Evolutionary conservation across 2,329 filamentous ascomycete species (phyloP), one percentile per base, ranked within the genome.

Genomic region (Periconia macrospinosa): DNA sequence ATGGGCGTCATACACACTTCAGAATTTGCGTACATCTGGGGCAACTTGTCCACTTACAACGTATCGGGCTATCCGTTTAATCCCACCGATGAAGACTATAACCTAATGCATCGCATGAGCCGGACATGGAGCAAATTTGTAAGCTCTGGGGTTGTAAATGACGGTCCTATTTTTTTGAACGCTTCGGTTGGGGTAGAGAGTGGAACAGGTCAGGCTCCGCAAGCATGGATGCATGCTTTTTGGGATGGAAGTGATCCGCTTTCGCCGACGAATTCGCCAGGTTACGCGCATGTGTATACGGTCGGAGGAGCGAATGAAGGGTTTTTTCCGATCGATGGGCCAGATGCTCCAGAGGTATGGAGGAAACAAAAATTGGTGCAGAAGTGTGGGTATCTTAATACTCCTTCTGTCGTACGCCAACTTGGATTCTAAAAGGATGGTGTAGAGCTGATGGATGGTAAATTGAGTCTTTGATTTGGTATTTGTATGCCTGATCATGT

Each of bases 11-110:
- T 81, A 6, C 82, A 85, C 61, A 81, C 79, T 0, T 78, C 79
- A 0, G 82, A 84, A 48, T 78, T 83, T 23, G 76, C 79, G 6
- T 84, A 83, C 64, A 68, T 81, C 3, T 83, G 79, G 54, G 81
- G 61, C 19, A 71, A 59, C 41, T 56, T 70, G 20, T 53, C 76
- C 2, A 68, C 75, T 48, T 83, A 79, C 62, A 72, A 81, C 47
- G 61, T 65, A 3, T 65, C 67, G 62, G 62, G 55, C 1, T 47
- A 76, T 75, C 63, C 62, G 1, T 53, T 65, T 40, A 47, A 74
- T 13, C 73, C 77, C 0, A 71, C 70, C 0, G 44, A 60, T 1
- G 62, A 63, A 6, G 81, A 83, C 61, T 74, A 75, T 42, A 66
- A 67, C 1, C 66, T 83, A 1, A 60, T 58, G 30, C 57, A 66